These are phyloP conservation scores for Metschnikowia kunwiensis DNA, from an alignment of 805 yeast species.

Conservation along the genomic window DNA sequence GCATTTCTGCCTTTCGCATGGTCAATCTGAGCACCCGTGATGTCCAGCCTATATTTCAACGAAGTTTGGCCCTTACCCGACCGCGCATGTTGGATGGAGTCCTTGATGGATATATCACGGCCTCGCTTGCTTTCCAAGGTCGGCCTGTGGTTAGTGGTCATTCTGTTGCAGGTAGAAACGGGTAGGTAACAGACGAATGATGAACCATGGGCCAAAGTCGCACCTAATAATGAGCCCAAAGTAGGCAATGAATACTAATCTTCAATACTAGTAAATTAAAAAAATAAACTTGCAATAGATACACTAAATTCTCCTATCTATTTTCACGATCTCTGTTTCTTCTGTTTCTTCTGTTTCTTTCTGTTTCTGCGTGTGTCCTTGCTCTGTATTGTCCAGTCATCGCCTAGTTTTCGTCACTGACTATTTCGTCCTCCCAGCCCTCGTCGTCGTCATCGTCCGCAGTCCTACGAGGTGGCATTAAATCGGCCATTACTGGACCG, in stretches of 20 bases:
- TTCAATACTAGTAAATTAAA: too few relatives aligned
- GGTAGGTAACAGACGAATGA: too few relatives aligned
- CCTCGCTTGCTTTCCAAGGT: slow-evolving; percentile 42
- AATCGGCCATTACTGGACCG: slow-evolving; percentile 51
- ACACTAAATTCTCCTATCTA: too few relatives aligned
- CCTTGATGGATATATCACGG: slow-evolving; percentile 26
- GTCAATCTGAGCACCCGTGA: slow-evolving; percentile 16
- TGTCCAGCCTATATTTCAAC: slow-evolving; percentile 33
- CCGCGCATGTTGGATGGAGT: slow-evolving; percentile 37
- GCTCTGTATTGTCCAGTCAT: too few relatives aligned
- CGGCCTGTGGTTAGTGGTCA: slow-evolving; percentile 46
- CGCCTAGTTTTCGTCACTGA: slow-evolving; percentile 26
- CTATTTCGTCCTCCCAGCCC: slow-evolving; percentile 55
- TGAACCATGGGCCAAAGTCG: too few relatives aligned
- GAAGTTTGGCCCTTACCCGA: slow-evolving; percentile 30
- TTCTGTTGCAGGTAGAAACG: too few relatives aligned
- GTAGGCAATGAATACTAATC: too few relatives aligned
- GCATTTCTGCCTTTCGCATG: slow-evolving; percentile 19
- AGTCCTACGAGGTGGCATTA: slow-evolving; percentile 31
- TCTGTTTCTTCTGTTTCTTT: too few relatives aligned
- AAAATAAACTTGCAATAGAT: too few relatives aligned
- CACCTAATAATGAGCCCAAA: too few relatives aligned
- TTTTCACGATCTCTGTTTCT: too few relatives aligned
- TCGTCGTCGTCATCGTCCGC: slow-evolving; percentile 35
- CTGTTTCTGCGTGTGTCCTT: too few relatives aligned